A percentile compares a stretch with the other conserved stretches of the same genome.
Conservation (phyloP, 495 filamentous ascomycete genomes). For the Cladorrhinum samala region DNA sequence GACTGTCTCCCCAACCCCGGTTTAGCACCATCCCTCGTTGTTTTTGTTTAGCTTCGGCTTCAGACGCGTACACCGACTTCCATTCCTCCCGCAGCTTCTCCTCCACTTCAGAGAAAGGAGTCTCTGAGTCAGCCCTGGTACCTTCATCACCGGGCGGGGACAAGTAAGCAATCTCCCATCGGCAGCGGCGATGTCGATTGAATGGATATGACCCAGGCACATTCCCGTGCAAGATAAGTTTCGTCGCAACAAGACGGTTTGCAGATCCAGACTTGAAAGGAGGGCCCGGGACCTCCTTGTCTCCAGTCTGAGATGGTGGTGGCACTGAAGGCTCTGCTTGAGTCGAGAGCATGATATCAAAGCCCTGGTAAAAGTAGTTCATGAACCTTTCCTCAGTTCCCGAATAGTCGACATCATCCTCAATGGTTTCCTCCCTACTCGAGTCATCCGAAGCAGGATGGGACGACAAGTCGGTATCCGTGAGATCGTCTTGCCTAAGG, state of each 20-base stretch:
- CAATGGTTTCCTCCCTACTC: slow-evolving; percentile 58
- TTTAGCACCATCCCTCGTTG: slow-evolving; percentile 84
- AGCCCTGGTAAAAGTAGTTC: slow-evolving; percentile 93
- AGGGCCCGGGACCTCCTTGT: slow-evolving; percentile 23
- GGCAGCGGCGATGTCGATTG: slow-evolving; percentile 83
- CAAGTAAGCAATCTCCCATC: slow-evolving; percentile 73
- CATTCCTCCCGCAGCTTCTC: slow-evolving; percentile 61
- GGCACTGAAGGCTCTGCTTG: slow-evolving; percentile 55
- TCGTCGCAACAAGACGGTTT: slow-evolving; percentile 72
- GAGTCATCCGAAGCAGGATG: slow-evolving; percentile 66
- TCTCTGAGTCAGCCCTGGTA: slow-evolving; percentile 61
- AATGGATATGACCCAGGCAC: slow-evolving; percentile 94
- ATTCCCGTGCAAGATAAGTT: slow-evolving; percentile 87
- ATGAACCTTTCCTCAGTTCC: slow-evolving; percentile 76
- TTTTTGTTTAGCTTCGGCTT: slow-evolving; percentile 54
- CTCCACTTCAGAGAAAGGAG: slow-evolving; percentile 63
- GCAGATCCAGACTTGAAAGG: slow-evolving; percentile 35
- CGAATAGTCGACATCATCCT: slow-evolving; percentile 42
- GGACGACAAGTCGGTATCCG: slow-evolving; percentile 80
- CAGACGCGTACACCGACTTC: slow-evolving; percentile 57
- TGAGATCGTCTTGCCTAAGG: slow-evolving; percentile 50
- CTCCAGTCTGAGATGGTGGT: slow-evolving; percentile 51
- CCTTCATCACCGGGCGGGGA: slow-evolving; percentile 6
- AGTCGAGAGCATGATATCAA: slow-evolving; percentile 86
- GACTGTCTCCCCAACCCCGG: slow-evolving; percentile 84